Conservation (phyloP, 2,329 filamentous ascomycete genomes). For the Ophiostoma novo-ulmi region DNA sequence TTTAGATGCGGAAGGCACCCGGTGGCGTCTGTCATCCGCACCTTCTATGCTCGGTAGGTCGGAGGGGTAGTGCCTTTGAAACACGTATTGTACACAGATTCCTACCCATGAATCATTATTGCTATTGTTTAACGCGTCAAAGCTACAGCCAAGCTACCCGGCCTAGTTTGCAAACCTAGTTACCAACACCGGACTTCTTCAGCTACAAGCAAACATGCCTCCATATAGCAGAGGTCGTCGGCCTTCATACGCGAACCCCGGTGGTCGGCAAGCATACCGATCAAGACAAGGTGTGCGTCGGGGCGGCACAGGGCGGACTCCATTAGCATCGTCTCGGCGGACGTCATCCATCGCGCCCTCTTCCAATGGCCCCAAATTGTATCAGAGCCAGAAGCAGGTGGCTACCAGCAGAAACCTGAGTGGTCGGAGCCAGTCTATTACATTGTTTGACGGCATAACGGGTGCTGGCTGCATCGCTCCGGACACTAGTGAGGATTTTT, state of each 20-base stretch:
- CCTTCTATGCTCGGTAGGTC: slow-evolving; percentile 1
- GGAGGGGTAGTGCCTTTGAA: background rate
- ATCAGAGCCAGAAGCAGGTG: background rate
- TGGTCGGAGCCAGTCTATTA: background rate
- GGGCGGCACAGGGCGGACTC: background rate
- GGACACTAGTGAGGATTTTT: background rate
- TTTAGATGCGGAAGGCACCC: background rate
- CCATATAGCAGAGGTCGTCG: background rate
- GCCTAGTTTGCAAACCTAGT: background rate
- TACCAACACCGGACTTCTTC: background rate
- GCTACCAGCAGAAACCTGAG: background rate
- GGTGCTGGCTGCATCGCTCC: background rate
- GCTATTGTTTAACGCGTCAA: background rate
- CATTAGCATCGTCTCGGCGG: background rate
- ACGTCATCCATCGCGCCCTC: background rate
- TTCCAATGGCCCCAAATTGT: background rate
- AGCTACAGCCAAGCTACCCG: background rate
- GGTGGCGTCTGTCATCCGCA: background rate
- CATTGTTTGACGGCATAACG: background rate
- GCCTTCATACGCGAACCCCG: background rate
- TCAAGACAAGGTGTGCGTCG: background rate
- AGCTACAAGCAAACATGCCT: background rate
- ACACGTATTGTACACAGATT: background rate
- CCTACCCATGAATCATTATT: background rate
- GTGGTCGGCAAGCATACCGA: background rate